Evolutionary conservation across 148 eudicot species (phyloP).

Genomic region (Spergularia marina): DNA sequence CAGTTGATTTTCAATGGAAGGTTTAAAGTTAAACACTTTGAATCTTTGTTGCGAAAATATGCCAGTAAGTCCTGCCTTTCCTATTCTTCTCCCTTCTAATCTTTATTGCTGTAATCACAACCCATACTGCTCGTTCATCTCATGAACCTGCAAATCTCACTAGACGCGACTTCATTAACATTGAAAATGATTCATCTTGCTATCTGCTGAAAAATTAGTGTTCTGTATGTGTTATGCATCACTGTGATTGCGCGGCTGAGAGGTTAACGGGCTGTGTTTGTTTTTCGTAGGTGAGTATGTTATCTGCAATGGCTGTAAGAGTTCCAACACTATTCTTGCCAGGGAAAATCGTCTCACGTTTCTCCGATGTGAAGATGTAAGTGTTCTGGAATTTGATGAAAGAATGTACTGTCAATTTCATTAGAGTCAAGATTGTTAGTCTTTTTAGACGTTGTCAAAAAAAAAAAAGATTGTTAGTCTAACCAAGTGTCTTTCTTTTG

Average conservation of each 20-base stretch:
- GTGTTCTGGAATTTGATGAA: not conserved
- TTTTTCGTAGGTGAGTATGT: conserved; percentile 33
- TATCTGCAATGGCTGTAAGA: conserved; percentile 41
- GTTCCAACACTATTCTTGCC: conserved; percentile 42
- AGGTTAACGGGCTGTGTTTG: not conserved
- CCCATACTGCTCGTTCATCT: not conserved
- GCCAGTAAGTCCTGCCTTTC: conserved; percentile 21
- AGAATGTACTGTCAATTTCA: not conserved
- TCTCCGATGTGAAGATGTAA: conserved; percentile 35
- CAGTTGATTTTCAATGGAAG: conserved; percentile 10
- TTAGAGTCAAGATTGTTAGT: not conserved
- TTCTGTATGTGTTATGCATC: not conserved
- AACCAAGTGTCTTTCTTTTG: not conserved
- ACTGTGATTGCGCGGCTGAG: no score
- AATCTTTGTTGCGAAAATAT: conserved; percentile 41
- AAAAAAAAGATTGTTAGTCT: not conserved
- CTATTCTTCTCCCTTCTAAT: not conserved
- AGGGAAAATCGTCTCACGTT: conserved; percentile 38
- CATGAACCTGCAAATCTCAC: not conserved
- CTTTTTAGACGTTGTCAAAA: no score
- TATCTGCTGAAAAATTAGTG: not conserved
- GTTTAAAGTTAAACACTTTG: conserved; percentile 28
- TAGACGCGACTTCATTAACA: no score
- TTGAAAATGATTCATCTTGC: no score
- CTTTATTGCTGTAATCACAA: not conserved